Base-by-base conservation (phyloP, 495 filamentous ascomycete species). In the Aspergillus kassunensis region DNA sequence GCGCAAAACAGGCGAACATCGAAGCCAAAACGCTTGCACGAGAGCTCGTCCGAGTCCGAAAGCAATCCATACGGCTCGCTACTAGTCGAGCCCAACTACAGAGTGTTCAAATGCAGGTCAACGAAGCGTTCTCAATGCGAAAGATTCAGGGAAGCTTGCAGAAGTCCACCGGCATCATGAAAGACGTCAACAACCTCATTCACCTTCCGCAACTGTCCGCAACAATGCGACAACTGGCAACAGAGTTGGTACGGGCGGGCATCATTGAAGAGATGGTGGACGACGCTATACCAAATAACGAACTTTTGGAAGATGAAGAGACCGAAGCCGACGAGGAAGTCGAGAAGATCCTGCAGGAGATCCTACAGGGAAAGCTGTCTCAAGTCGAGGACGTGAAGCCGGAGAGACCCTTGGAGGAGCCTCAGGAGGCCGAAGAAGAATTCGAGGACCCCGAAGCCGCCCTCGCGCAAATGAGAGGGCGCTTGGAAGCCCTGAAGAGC, bases 191-290 rank as follows among this genome's bases (percentile, higher is more conserved):
- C 66, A 80, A 77, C 3, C 74, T 97, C 6, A 81, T 97, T 21
- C 76, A 86, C 21, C 69, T 98, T 53, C 93, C 93, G 13, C 87
- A 96, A 73, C 73, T 98, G 29, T 89, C 84, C 18, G 83, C 81
- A 37, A 97, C 92, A 10, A 97, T 97, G 93, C 76, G 80, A 40
- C 91, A 97, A 69, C 75, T 98, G 21, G 87, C 84, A 49, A 76
- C 84, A 44, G 93, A 98, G 75, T 68, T 97, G 60, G 85, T 96
- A 53, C 91, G 87, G 69, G 91, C 93, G 2, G 93, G 95, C 3
- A 91, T 98, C 55, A 96, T 98, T 52, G 93, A 98, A 72, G 93
- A 98, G 74, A 96, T 97, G 86, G 84, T 95, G 11, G 86, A 82
- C 35, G 93, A 97, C 64, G 82, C 77, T 34, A 68, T 97, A 56